Percentiles rank a stretch among this genome's conserved stretches.
Evolutionary conservation across 768 basidiomycete genomes (phyloP).

Genomic region (Kwoniella mangroviensis): DNA sequence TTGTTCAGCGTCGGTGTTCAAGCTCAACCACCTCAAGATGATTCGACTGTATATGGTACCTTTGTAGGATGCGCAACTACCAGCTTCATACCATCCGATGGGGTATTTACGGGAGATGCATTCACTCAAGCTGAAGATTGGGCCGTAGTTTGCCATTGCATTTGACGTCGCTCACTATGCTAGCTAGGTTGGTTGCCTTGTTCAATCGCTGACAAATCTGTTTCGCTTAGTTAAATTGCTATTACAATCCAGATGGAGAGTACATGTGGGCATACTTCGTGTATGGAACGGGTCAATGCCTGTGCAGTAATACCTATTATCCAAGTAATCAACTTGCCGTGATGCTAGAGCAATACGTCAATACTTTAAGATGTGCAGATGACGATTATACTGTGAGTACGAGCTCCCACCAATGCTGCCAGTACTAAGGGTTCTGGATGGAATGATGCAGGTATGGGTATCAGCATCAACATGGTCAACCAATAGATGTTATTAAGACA

Average conservation of each 20-base stretch:
- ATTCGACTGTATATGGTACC: background rate
- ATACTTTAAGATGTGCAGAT: background rate
- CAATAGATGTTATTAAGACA: slow-evolving; percentile 1
- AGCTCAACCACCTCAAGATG: background rate
- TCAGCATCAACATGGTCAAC: background rate
- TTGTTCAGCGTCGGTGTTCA: background rate
- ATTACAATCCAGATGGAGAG: background rate
- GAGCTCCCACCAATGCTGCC: background rate
- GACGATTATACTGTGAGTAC: background rate
- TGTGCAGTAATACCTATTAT: background rate
- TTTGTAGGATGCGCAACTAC: background rate
- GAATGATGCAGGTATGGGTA: slow-evolving; percentile 3
- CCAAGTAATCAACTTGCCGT: background rate
- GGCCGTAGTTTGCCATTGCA: background rate
- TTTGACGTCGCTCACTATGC: too few species aligned
- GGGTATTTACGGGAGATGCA: background rate
- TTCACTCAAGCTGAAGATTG: slow-evolving; percentile 1
- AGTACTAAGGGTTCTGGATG: background rate
- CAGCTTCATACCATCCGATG: background rate
- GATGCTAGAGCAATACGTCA: background rate
- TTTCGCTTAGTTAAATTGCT: background rate
- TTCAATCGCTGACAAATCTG: background rate
- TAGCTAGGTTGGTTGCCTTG: too few species aligned
- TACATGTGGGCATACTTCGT: slow-evolving; percentile 8
- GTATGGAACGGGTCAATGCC: background rate